Evolutionary conservation across 129 eudicot species (phyloP).

Genomic region (Cynara cardunculus): DNA sequence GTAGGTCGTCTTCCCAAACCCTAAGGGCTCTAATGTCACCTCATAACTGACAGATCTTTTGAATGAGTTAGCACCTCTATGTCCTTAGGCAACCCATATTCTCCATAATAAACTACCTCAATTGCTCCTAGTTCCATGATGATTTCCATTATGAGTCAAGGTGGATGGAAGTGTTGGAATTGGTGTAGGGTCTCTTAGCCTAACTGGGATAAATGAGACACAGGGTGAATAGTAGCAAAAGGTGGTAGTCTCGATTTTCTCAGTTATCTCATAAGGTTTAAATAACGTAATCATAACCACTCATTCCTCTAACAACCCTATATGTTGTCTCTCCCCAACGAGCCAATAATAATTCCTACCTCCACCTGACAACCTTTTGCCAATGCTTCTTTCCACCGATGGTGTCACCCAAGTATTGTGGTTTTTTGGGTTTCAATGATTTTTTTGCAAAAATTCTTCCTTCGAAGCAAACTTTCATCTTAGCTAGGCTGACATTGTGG

Average conservation of each 20-base stretch:
- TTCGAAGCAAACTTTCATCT: too few species aligned
- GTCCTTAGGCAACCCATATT: not conserved
- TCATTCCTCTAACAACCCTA: too few species aligned
- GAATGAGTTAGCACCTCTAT: not conserved
- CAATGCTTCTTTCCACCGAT: too few species aligned
- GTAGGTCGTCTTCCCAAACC: not conserved
- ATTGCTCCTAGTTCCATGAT: not conserved
- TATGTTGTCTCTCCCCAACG: too few species aligned
- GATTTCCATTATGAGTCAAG: not conserved
- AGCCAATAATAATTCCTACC: too few species aligned
- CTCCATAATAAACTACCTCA: not conserved
- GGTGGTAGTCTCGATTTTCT: not conserved
- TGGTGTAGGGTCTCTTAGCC: not conserved
- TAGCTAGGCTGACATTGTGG: too few species aligned
- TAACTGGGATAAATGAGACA: not conserved
- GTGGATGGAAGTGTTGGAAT: not conserved
- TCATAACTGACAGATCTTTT: not conserved
- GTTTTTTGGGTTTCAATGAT: too few species aligned
- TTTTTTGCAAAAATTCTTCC: too few species aligned
- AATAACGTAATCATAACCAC: too few species aligned
- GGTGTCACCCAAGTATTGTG: too few species aligned
- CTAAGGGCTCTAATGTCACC: not conserved
- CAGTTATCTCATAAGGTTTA: not conserved
- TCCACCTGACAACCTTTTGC: too few species aligned
- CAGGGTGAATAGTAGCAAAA: not conserved